A percentile compares a stretch with the other conserved stretches of the same genome.
phyloP scores from a whole-genome alignment of 2,329 filamentous ascomycete species.

The Exophiala phaeomuriformis region DNA sequence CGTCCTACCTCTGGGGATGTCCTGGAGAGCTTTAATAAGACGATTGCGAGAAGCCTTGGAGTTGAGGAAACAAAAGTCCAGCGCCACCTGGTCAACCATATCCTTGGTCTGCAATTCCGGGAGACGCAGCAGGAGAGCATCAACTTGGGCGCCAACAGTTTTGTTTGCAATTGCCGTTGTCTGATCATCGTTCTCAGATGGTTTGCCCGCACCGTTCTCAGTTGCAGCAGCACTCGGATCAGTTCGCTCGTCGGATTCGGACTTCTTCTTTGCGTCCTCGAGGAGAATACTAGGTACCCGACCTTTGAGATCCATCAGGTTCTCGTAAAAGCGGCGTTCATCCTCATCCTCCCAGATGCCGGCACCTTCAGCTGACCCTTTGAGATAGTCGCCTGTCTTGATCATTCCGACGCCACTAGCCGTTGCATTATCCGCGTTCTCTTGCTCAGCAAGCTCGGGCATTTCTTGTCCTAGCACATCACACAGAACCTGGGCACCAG shows the following conservation, averaged over 20 bases:
- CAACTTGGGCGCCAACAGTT: conserved; percentile 93
- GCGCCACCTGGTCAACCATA: conserved; percentile 79
- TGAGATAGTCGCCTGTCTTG: conserved; percentile 87
- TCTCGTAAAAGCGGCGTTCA: conserved; percentile 96
- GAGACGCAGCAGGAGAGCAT: conserved; percentile 77
- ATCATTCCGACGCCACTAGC: conserved; percentile 83
- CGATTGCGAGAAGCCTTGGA: conserved; percentile 96
- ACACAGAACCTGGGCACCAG: conserved; percentile 84
- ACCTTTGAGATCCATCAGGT: conserved; percentile 86
- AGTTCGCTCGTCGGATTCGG: conserved; percentile 71
- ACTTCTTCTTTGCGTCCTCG: conserved; percentile 88
- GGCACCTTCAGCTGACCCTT: conserved; percentile 79
- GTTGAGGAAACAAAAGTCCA: conserved; percentile 97
- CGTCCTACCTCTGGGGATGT: conserved; percentile 87
- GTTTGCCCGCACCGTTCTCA: conserved; percentile 42
- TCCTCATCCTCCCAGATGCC: conserved; percentile 99
- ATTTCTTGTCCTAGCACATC: conserved; percentile 85
- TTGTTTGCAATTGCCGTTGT: conserved; percentile 96
- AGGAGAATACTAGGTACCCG: conserved; percentile 90
- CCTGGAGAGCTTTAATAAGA: conserved; percentile 83
- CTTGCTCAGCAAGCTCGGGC: conserved; percentile 83
- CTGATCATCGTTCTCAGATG: conserved; percentile 63
- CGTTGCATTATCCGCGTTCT: conserved; percentile 56
- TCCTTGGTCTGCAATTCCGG: conserved; percentile 90
- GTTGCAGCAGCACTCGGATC: conserved; percentile 54